phyloP scores from a whole-genome alignment of 495 filamentous ascomycete species.

The Chaetomidium leptoderma region DNA sequence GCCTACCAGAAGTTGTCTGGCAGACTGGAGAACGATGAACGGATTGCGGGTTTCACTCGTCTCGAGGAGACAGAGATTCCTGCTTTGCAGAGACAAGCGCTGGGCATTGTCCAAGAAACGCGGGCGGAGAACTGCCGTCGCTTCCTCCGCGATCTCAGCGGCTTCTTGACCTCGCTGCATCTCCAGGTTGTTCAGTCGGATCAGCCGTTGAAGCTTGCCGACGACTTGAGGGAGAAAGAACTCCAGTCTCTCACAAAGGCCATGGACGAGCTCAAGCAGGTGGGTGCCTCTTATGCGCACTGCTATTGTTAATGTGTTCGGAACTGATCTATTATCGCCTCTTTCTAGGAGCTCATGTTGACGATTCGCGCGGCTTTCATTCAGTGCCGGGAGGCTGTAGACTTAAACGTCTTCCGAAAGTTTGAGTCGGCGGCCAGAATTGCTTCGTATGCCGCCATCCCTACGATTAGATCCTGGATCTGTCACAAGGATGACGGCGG shows the following conservation, averaged over 20 bases:
- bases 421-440: background rate
- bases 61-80: conserved; percentile 48
- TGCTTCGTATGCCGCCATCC: background rate
- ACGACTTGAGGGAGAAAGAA: conserved; percentile 39
- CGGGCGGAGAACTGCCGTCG: conserved; percentile 6
- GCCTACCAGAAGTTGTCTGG: conserved; percentile 58
- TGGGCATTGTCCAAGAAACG: conserved; percentile 43
- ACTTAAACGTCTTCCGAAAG: background rate
- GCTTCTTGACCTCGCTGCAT: conserved; percentile 49
- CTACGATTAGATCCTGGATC: conserved; percentile 40
- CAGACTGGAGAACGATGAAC: conserved; percentile 40
- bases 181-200: conserved; percentile 50
- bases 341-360: background rate
- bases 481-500: conserved; percentile 43
- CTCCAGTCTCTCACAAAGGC: conserved; percentile 33
- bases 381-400: background rate
- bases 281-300: background rate
- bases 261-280: conserved; percentile 24
- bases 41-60: conserved; percentile 15
- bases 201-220: conserved; percentile 39
- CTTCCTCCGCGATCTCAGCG: conserved; percentile 45
- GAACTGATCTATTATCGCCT: conserved; percentile 6
- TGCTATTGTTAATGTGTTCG: too few species aligned
- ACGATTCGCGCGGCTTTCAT: background rate
- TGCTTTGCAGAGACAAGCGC: conserved; percentile 53